Base-by-base conservation (phyloP, 257 asterid species). In the Lithospermum erythrorhizon region DNA sequence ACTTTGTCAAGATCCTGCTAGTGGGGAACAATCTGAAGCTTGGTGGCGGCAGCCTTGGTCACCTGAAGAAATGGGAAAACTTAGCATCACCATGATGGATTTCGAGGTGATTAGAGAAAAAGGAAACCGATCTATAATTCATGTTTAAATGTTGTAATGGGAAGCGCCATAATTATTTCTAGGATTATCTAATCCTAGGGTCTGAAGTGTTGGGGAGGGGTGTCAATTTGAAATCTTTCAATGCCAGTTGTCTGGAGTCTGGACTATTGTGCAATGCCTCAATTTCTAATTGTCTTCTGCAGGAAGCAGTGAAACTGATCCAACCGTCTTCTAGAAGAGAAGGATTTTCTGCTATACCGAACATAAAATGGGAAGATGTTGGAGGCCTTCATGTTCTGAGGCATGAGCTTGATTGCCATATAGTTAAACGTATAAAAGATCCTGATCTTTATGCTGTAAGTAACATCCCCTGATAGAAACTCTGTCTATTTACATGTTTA, bases 321-420 rank as follows among this genome's bases (percentile, higher is more conserved):
- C 96, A 87, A 75, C 87, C 95, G 52, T 90, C 97, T 67, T 79
- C 88, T 41, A 80, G 79, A 68, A 81, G 94, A 75, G 96, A 90
- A 79, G 97, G 97, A 41, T 87, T 90, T 79, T 90, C 97, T 53
- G 73, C 80, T 32, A 68, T 87, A 61, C 97, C 97, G 22, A 85
- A 73, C 74, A 89, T 79, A 48, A 90, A 79, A 61, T 90, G 97
- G 97, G 90, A 83, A 67, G 90, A 85, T 67, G 95, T 90, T 41
- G 97, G 97, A 61, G 97, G 97, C 52, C 89, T 90, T 63, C 77
- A 73, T 62, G 64, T 55, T 22, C 69, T 90, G 18, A 77, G 90
- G 60, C 54, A 71, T 55, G 89, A 85, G 76, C 83, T 87, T 72
- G 79, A 77, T 65, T 82, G 83, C 24, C 75, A 74, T 59, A 78